Evolutionary conservation across 805 yeast genomes (phyloP), one percentile per base, ranked within the genome.

Genomic region (Candida maris): DNA sequence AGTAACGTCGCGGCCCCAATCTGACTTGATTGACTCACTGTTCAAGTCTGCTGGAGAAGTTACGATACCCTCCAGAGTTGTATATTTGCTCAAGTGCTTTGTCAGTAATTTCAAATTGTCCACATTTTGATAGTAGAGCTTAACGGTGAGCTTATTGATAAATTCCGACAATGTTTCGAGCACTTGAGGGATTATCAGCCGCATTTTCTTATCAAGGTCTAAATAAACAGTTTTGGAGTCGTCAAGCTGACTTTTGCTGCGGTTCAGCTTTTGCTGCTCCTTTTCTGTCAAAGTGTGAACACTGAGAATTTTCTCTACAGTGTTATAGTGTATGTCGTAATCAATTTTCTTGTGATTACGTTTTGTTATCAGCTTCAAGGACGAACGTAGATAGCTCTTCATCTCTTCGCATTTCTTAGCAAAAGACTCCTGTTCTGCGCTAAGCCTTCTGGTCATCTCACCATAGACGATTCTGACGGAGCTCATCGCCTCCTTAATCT

Each of bases 121-220:
- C 16, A 51, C 23, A 32, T 73, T 68, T 23, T 66, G 61, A 43
- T 58, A 64, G 26, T 71, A 50, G 1, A 66, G 35, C 42, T 66
- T 59, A 32, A 64, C 54, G 1, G 71, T 55, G 10, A 75, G 39
- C 34, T 61, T 59, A 30, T 65, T 71, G 8, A 74, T 52, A 40
- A 73, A 74, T 45, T 75, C 81, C 23, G 75, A 73, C 30, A 74
- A 46, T 13, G 67, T 61, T 3, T 61, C 55, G 31, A 71, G 49
- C 3, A 66, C 62, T 44, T 72, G 75, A 1, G 81, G 81, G 5
- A 73, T 52, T 3, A 69, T 47, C 4, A 64, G 30, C 32, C 61
- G 62, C n/a, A 65, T 51, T 36, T 68, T 70, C 15, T 57, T 59
- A 44, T 71, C 68, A 14, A 69, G 44, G 15, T 63, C 64, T 12